Percentiles rank a stretch among this genome's conserved stretches.
These are phyloP conservation scores for Candida nanaspora DNA, from an alignment of 805 yeast genomes.

Conservation along the genomic window DNA sequence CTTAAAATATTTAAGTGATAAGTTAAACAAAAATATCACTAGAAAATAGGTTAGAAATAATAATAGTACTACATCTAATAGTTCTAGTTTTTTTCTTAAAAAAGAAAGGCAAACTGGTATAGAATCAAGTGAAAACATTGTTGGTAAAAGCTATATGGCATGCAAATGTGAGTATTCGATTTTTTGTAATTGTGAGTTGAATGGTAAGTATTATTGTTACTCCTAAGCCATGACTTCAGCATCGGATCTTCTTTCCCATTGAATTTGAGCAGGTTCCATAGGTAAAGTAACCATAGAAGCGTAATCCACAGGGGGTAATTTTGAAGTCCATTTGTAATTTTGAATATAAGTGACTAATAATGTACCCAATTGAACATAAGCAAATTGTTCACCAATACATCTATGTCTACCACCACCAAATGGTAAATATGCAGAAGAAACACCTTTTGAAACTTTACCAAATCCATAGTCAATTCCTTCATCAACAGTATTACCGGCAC, in stretches of 20 bases:
- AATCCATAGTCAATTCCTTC: slow-evolving; percentile 84
- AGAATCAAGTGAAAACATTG: neutral
- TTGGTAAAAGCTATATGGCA: too few species aligned
- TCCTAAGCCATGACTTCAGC: neutral
- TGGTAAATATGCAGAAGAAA: slow-evolving; percentile 90
- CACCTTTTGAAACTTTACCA: slow-evolving; percentile 94
- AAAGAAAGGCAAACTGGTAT: too few species aligned
- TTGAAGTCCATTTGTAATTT: slow-evolving; percentile 69
- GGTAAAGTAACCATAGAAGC: slow-evolving; percentile 94
- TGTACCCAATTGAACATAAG: slow-evolving; percentile 87
- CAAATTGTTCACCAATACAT: slow-evolving; percentile 98
- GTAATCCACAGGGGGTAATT: slow-evolving; percentile 66
- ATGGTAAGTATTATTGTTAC: neutral
- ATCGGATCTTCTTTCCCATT: slow-evolving; percentile 40
- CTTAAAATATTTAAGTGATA: too few species aligned
- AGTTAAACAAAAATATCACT: neutral
- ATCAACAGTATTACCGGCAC: slow-evolving; percentile 18
- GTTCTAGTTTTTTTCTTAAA: too few species aligned
- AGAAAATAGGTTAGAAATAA: neutral
- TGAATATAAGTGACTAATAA: slow-evolving; percentile 69
- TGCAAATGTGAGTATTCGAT: too few species aligned
- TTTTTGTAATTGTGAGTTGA: too few species aligned
- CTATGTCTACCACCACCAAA: slow-evolving; percentile 99
- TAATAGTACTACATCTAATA: too few species aligned
- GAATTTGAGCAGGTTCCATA: slow-evolving; percentile 60